phyloP scores from a whole-genome alignment of 805 yeast genomes.

The Starmerella etchellsii region DNA sequence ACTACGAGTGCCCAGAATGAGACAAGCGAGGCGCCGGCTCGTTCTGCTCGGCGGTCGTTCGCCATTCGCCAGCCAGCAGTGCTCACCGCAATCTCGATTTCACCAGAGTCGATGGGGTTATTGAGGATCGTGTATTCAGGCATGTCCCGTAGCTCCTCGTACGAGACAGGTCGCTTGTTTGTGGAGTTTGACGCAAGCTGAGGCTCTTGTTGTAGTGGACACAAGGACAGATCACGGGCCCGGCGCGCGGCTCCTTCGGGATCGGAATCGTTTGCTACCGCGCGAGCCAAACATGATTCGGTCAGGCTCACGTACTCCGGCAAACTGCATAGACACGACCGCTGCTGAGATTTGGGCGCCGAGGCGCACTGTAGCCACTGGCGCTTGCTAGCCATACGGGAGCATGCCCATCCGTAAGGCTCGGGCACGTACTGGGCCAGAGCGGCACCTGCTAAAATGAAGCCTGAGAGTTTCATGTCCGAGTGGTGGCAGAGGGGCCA shows the following conservation, averaged over 20 bases:
- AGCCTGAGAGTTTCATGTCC: no score
- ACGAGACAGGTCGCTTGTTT: neutral
- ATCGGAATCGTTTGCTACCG: constrained; percentile 10
- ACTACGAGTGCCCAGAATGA: constrained; percentile 10
- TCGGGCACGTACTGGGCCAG: constrained; percentile 15
- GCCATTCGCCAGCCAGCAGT: constrained; percentile 14
- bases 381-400: constrained; percentile 8
- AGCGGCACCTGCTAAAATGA: no score
- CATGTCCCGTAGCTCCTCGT: neutral
- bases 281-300: constrained; percentile 7
- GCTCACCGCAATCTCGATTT: constrained; percentile 6
- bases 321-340: constrained; percentile 7
- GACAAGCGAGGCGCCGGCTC: constrained; percentile 12
- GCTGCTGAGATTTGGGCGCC: neutral
- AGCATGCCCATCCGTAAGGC: constrained; percentile 19
- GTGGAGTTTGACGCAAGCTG: neutral
- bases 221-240: constrained; percentile 6
- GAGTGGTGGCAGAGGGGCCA: no score
- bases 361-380: constrained; percentile 13
- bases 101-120: constrained; percentile 5
- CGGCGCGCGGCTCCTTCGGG: constrained; percentile 4
- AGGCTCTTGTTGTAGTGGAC: neutral
- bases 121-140: constrained; percentile 2
- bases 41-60: constrained; percentile 6
- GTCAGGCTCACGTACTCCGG: constrained; percentile 11